phyloP scores from a whole-genome alignment of 257 asterid species.

The Ajuga chamaepitys region DNA sequence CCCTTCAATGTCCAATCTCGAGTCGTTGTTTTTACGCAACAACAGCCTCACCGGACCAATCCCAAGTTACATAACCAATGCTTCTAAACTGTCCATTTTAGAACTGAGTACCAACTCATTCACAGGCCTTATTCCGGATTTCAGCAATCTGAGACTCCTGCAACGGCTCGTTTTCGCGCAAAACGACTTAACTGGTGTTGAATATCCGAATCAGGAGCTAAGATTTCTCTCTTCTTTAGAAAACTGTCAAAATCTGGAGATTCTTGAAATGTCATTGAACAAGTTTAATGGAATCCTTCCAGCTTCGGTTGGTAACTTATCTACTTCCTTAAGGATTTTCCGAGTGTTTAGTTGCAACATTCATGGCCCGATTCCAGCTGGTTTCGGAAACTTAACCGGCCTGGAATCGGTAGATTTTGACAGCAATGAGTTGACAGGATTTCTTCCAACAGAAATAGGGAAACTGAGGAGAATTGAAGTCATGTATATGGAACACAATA shows the following conservation, averaged over 20 bases:
- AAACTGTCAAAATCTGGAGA: slow-evolving; percentile 2
- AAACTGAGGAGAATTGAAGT: background rate
- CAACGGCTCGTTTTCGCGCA: background rate
- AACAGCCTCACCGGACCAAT: slow-evolving; percentile 13
- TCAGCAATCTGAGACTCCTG: slow-evolving; percentile 11
- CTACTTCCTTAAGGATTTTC: slow-evolving; percentile 1
- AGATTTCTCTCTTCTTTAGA: slow-evolving; percentile 11
- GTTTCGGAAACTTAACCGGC: slow-evolving; percentile 12
- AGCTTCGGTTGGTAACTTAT: slow-evolving; percentile 5
- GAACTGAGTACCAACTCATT: background rate
- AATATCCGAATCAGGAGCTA: background rate
- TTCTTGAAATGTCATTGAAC: background rate
- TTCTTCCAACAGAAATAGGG: slow-evolving; percentile 8
- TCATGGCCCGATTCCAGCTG: slow-evolving; percentile 8
- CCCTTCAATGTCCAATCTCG: slow-evolving; percentile 7
- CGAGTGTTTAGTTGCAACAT: background rate
- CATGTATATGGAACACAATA: background rate
- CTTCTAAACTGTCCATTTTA: slow-evolving; percentile 11
- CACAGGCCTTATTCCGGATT: slow-evolving; percentile 2
- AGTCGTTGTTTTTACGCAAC: background rate
- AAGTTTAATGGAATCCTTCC: slow-evolving; percentile 2
- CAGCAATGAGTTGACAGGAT: slow-evolving; percentile 10
- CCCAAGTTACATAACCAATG: slow-evolving; percentile 18
- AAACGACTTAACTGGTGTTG: slow-evolving; percentile 7
- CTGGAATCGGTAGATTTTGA: background rate